Conservation (phyloP, 345 rosid species). For the Eucalyptus polybractea region DNA sequence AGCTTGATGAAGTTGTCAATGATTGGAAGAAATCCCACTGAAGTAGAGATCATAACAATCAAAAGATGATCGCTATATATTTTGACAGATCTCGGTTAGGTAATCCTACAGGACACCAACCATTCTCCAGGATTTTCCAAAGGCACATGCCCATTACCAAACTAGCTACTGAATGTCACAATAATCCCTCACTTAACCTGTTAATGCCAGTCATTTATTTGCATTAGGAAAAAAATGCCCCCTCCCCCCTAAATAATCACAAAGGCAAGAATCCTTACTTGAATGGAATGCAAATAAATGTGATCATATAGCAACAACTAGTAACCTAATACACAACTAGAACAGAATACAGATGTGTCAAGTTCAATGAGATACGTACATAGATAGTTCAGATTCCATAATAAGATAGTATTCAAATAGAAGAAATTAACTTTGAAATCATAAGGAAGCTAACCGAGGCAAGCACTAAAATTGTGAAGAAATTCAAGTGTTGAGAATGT, state of each 20-base stretch:
- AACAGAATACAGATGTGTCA: background rate
- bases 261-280: background rate
- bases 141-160: background rate
- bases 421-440: background rate
- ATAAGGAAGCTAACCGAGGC: constrained; percentile 68
- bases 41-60: background rate
- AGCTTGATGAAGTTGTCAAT: background rate
- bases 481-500: constrained; percentile 76
- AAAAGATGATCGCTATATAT: background rate
- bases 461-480: constrained; percentile 80
- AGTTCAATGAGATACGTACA: background rate
- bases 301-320: background rate
- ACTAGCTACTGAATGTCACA: background rate
- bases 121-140: background rate
- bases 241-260: background rate
- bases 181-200: background rate
- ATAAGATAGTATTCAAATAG: background rate
- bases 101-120: background rate
- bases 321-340: background rate
- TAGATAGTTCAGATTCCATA: background rate
- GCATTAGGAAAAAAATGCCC: background rate
- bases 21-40: background rate
- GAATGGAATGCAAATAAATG: background rate
- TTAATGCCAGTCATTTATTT: background rate
- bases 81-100: background rate